Conservation (phyloP, 345 rosid genomes). For the Cardamine resedifolia region DNA sequence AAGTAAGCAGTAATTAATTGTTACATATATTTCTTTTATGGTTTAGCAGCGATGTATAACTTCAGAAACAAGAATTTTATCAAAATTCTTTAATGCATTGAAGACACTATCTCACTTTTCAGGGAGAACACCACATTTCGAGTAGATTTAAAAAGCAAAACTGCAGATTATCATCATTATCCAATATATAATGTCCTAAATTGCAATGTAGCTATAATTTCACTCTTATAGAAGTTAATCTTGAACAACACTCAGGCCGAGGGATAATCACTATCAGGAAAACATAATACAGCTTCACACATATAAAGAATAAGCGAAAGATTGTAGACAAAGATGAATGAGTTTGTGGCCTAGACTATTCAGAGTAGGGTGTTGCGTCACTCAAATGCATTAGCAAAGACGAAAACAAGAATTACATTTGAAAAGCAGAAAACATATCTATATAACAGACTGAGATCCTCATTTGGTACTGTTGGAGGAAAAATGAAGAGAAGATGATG, state of each 20-base stretch:
- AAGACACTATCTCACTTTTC: neutral
- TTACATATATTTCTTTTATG: neutral
- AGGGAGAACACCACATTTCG: neutral
- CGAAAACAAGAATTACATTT: neutral
- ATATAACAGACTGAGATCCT: neutral
- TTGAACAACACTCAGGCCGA: neutral
- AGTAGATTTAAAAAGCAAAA: neutral
- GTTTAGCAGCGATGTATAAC: neutral
- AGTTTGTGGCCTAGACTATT: neutral
- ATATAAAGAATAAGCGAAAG: neutral
- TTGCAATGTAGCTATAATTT: neutral
- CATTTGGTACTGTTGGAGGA: neutral
- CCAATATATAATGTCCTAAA: neutral
- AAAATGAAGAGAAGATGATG: neutral
- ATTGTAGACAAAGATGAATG: neutral
- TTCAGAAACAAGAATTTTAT: neutral
- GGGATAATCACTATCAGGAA: neutral
- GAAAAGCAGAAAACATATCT: neutral
- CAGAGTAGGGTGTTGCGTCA: neutral
- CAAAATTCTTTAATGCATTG: neutral
- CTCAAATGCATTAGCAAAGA: constrained; percentile 9
- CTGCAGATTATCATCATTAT: neutral
- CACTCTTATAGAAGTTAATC: neutral
- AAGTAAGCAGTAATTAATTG: neutral
- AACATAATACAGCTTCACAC: constrained; percentile 4